Percentiles rank a stretch among this genome's conserved stretches.
phyloP scores from a whole-genome alignment of 768 basidiomycete species.

The Pulveroboletus frians region DNA sequence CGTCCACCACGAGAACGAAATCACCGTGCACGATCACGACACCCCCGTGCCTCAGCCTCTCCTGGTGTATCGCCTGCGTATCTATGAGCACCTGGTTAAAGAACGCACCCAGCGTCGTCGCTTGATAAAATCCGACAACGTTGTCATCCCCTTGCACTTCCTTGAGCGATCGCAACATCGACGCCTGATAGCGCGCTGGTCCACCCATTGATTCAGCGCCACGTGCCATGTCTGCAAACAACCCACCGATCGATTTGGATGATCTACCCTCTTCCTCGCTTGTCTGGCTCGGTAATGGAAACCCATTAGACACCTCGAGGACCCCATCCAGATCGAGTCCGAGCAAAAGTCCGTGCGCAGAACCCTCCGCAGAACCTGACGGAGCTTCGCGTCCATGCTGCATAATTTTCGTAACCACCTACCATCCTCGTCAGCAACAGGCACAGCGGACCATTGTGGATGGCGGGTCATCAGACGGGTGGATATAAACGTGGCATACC shows the following conservation, averaged over 20 bases:
- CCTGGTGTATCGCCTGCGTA: conserved; percentile 80
- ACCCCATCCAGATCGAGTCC: conserved; percentile 90
- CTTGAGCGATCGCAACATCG: conserved; percentile 82
- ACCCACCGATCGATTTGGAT: conserved; percentile 67
- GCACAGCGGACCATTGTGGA: background rate
- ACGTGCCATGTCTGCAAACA: conserved; percentile 1
- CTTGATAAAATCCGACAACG: conserved; percentile 92
- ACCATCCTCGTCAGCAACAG: conserved; percentile 17
- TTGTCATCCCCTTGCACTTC: conserved; percentile 91
- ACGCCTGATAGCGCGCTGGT: conserved; percentile 72
- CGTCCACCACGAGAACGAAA: conserved; percentile 15
- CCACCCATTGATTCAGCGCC: conserved; percentile 1
- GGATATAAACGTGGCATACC: conserved; percentile 44
- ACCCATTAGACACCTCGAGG: conserved; percentile 88
- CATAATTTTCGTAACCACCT: conserved; percentile 92
- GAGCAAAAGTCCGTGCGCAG: conserved; percentile 78
- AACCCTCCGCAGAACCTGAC: conserved; percentile 65
- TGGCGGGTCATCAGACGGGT: background rate
- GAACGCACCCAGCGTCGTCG: conserved; percentile 79
- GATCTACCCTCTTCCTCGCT: conserved; percentile 80
- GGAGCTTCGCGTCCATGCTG: conserved; percentile 84
- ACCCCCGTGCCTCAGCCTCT: conserved; percentile 80
- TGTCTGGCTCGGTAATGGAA: conserved; percentile 69
- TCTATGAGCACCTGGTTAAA: conserved; percentile 78
- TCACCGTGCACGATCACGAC: conserved; percentile 80